A percentile compares a stretch with the other conserved stretches of the same genome.
Conservation (phyloP, 2,329 filamentous ascomycete genomes). For the Penicillium oxalicum region DNA sequence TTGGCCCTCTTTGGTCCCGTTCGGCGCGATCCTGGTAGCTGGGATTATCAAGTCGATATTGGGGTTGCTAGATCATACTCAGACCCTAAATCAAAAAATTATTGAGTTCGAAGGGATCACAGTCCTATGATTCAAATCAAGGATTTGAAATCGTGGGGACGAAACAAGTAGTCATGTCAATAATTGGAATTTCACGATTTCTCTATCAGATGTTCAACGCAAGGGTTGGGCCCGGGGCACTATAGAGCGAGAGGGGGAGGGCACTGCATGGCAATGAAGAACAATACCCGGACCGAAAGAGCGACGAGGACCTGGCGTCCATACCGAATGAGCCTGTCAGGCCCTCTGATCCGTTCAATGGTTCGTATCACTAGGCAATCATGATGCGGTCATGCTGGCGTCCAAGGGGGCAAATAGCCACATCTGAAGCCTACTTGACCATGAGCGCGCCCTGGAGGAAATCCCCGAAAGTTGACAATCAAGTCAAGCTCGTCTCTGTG, state of each 20-base stretch:
- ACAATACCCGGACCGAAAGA: too few relatives aligned
- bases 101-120: too few relatives aligned
- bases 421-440: background rate
- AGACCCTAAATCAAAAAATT: too few relatives aligned
- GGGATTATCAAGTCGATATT: background rate
- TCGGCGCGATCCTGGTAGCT: too few relatives aligned
- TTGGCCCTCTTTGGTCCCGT: background rate
- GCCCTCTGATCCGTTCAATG: too few relatives aligned
- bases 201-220: background rate
- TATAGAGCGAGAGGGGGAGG: background rate
- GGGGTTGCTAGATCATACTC: too few relatives aligned
- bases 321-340: too few relatives aligned
- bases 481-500: background rate
- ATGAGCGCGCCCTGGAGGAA: background rate
- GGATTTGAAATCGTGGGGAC: background rate
- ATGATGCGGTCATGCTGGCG: slow-evolving; percentile 18
- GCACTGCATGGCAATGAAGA: too few relatives aligned
- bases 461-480: background rate
- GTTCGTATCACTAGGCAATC: background rate
- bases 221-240: background rate
- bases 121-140: background rate
- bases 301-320: too few relatives aligned
- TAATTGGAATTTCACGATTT: background rate
- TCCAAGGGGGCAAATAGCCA: slow-evolving; percentile 3
- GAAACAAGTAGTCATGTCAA: too few relatives aligned